Percentiles rank a stretch among this genome's conserved stretches.
Conservation (phyloP, 2,329 filamentous ascomycete genomes). For the Neopestalotiopsis clavispora region DNA sequence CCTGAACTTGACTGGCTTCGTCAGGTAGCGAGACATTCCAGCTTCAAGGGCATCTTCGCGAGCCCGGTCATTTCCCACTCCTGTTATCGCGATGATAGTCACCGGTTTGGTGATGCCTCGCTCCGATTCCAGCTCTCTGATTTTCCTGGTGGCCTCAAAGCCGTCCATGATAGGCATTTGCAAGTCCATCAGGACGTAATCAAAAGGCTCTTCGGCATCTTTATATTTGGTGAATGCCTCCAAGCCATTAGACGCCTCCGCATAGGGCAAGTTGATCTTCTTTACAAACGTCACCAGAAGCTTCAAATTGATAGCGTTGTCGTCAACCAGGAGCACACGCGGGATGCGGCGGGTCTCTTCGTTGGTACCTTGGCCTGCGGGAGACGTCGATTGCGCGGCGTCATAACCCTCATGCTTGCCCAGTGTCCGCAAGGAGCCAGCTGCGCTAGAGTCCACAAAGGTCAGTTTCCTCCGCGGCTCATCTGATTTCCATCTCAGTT, state of each 20-base stretch:
- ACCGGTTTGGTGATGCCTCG: constrained; percentile 38
- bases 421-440: neutral
- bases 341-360: too few species aligned
- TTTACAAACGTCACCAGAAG: constrained; percentile 96
- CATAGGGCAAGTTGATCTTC: constrained; percentile 91
- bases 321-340: constrained; percentile 92
- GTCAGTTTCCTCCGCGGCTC: neutral
- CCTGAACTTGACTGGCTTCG: constrained; percentile 48
- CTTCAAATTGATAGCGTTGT: constrained; percentile 96
- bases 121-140: constrained; percentile 45
- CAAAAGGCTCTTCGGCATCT: constrained; percentile 75
- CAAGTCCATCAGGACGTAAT: constrained; percentile 92
- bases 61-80: constrained; percentile 46
- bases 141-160: constrained; percentile 43
- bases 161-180: constrained; percentile 53
- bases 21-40: constrained; percentile 51
- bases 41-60: constrained; percentile 50
- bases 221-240: constrained; percentile 95
- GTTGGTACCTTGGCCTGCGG: neutral
- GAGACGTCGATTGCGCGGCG: neutral
- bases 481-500: constrained; percentile 27
- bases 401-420: neutral
- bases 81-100: constrained; percentile 50
- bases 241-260: constrained; percentile 91
- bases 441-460: neutral